Evolutionary conservation across 1,284 basidiomycete species (phyloP).

Genomic region (Cutaneotrichosporon curvatum): DNA sequence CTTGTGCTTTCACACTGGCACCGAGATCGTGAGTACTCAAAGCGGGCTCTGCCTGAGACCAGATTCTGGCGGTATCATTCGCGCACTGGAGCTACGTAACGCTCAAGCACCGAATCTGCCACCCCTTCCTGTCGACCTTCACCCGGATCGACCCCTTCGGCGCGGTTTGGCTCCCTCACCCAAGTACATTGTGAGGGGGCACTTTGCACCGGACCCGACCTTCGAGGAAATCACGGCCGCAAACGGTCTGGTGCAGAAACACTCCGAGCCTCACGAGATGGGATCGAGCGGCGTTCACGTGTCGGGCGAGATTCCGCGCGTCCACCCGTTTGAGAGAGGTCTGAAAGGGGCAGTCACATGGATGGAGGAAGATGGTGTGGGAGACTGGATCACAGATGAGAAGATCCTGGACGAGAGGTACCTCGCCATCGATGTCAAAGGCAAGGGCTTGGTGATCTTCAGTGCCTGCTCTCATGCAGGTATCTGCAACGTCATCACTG

Average conservation of each 20-base stretch:
- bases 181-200: conserved; percentile 54
- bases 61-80: conserved; percentile 55
- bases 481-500: conserved; percentile 69
- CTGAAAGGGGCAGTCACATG: conserved; percentile 62
- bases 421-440: conserved; percentile 63
- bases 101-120: conserved; percentile 10
- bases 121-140: conserved; percentile 59
- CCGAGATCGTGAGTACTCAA: conserved; percentile 53
- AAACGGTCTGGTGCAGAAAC: conserved; percentile 56
- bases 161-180: conserved; percentile 63
- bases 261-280: conserved; percentile 58
- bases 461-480: conserved; percentile 80
- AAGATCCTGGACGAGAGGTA: conserved; percentile 76
- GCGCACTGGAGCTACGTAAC: conserved; percentile 53
- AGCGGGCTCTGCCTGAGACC: conserved; percentile 1
- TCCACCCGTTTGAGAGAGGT: conserved; percentile 61
- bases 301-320: conserved; percentile 68
- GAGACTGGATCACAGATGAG: conserved; percentile 59
- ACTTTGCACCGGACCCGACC: conserved; percentile 61
- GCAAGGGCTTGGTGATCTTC: conserved; percentile 71
- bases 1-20: conserved; percentile 77
- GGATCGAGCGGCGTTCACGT: conserved; percentile 62
- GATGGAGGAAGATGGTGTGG: conserved; percentile 43
- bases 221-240: conserved; percentile 57
- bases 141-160: conserved; percentile 64